These are phyloP conservation scores for Apium graveolens DNA, from an alignment of 129 eudicot species.

Conservation along the genomic window DNA sequence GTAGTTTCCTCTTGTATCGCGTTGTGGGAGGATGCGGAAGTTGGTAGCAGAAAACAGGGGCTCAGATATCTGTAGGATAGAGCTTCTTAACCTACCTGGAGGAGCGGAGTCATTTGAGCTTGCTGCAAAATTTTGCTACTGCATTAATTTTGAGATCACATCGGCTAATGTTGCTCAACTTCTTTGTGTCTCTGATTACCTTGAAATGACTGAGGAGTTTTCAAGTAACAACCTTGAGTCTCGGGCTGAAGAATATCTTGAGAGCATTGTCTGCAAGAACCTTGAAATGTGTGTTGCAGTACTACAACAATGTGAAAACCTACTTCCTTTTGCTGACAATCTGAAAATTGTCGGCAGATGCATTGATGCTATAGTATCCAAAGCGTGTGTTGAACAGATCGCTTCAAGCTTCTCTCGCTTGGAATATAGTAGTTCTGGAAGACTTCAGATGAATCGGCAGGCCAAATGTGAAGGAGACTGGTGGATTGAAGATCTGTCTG, in stretches of 20 bases:
- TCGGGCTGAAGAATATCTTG: slow-evolving; percentile 76
- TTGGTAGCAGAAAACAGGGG: slow-evolving; percentile 65
- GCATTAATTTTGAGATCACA: slow-evolving; percentile 86
- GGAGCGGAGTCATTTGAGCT: slow-evolving; percentile 78
- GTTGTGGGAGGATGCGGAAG: slow-evolving; percentile 80
- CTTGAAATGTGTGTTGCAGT: slow-evolving; percentile 88
- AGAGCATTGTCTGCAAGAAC: slow-evolving; percentile 66
- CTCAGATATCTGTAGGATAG: slow-evolving; percentile 58
- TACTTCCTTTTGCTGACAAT: slow-evolving; percentile 87
- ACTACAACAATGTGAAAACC: slow-evolving; percentile 71
- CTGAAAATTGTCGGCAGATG: slow-evolving; percentile 53
- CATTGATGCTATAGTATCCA: slow-evolving; percentile 87
- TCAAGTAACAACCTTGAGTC: slow-evolving; percentile 67
- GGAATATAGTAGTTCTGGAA: slow-evolving; percentile 88
- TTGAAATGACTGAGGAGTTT: slow-evolving; percentile 82
- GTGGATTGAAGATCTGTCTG: slow-evolving; percentile 92
- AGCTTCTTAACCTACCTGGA: slow-evolving; percentile 78
- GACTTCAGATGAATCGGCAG: slow-evolving; percentile 83
- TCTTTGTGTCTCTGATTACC: slow-evolving; percentile 74
- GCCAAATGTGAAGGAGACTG: slow-evolving; percentile 76
- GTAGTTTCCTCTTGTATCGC: slow-evolving; percentile 94
- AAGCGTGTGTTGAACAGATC: slow-evolving; percentile 88
- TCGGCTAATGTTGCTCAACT: slow-evolving; percentile 79
- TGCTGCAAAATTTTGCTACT: slow-evolving; percentile 94
- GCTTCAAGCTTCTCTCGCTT: slow-evolving; percentile 89